A percentile compares a stretch with the other conserved stretches of the same genome.
Conservation (phyloP, 192 early-diverging fungal genomes). For the Nowakowskiella sp. region DNA sequence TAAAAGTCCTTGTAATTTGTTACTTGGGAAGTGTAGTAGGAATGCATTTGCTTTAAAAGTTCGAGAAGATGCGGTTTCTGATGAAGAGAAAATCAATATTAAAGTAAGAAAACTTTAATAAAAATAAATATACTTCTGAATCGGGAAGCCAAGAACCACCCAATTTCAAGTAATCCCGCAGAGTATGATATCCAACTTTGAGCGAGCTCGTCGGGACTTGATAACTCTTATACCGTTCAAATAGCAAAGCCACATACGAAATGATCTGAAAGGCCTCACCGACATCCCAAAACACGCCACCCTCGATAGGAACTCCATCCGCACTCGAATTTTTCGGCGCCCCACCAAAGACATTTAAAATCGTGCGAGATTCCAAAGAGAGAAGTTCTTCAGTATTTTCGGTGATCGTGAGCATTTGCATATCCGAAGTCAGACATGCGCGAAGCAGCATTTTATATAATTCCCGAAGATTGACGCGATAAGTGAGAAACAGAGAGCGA, state of each 20-base stretch:
- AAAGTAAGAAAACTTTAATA: neutral
- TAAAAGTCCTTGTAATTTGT: conserved; percentile 15
- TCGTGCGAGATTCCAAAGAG: neutral
- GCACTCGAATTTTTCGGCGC: neutral
- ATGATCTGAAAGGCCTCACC: neutral
- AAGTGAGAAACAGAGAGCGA: neutral
- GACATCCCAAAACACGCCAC: neutral
- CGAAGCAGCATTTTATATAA: neutral
- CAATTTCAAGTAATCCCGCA: neutral
- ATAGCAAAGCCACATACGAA: neutral
- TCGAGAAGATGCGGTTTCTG: neutral
- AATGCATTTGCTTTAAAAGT: conserved; percentile 15
- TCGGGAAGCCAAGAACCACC: neutral
- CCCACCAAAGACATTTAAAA: neutral
- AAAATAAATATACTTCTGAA: neutral
- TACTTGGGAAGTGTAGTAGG: conserved; percentile 14
- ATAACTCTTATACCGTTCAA: neutral
- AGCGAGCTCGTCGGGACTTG: neutral
- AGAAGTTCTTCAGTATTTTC: neutral
- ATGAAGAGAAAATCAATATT: no score
- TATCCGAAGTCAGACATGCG: neutral
- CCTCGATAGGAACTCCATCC: neutral
- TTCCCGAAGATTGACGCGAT: neutral
- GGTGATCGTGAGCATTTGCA: neutral
- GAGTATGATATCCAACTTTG: neutral